Conservation (phyloP, 768 basidiomycete genomes). For the Serendipita indica region DNA sequence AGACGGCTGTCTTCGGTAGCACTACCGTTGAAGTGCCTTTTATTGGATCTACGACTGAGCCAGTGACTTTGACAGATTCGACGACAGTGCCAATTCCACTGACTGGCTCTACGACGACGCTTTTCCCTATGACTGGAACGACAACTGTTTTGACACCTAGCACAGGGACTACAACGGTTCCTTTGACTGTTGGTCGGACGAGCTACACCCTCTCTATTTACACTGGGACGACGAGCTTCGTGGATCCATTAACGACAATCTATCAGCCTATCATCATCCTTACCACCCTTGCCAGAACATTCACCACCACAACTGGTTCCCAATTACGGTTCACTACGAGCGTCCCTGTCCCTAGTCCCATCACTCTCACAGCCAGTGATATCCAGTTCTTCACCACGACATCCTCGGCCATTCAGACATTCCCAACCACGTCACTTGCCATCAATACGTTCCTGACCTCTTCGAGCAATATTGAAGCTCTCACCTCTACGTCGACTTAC, state of each 20-base stretch:
- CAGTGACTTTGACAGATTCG: background rate
- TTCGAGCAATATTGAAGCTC: background rate
- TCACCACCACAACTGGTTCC: background rate
- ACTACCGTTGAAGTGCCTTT: background rate
- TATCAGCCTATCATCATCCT: background rate
- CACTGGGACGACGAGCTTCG: slow-evolving; percentile 1
- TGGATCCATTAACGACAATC: background rate
- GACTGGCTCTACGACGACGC: background rate
- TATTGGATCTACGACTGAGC: background rate
- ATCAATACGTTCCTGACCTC: background rate
- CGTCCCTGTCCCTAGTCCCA: background rate
- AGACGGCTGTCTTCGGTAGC: background rate
- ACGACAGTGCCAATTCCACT: background rate
- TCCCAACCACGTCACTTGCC: background rate
- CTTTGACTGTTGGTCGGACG: background rate
- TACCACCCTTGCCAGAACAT: background rate
- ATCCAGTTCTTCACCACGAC: background rate
- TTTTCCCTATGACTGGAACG: background rate
- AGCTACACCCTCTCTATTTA: background rate
- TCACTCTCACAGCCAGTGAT: background rate
- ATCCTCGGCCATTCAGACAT: background rate
- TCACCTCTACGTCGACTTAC: background rate
- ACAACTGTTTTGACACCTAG: background rate
- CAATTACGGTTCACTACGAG: background rate
- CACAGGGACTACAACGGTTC: background rate